These are phyloP conservation scores for Thielaviopsis euricoi DNA, from an alignment of 2,329 filamentous ascomycete species.

Conservation along the genomic window DNA sequence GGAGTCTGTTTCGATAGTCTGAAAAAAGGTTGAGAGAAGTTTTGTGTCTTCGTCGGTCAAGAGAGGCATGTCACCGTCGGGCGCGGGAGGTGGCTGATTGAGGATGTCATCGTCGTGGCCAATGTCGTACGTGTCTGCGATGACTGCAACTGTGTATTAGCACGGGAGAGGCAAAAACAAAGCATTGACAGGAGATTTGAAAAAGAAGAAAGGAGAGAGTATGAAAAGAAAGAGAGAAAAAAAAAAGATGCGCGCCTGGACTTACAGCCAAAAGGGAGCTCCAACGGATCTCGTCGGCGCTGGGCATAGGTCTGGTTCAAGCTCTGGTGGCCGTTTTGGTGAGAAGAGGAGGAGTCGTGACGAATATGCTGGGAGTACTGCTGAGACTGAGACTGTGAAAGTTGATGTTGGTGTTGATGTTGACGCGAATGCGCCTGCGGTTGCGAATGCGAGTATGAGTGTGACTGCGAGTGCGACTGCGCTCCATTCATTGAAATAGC, in stretches of 20 bases:
- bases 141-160: background rate
- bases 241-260: conserved; percentile 14
- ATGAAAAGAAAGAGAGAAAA: too few relatives aligned
- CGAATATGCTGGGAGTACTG: background rate
- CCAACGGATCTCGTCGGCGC: conserved; percentile 25
- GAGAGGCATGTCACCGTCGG: conserved; percentile 46
- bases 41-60: conserved; percentile 46
- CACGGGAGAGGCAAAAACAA: background rate
- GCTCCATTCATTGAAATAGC: conserved; percentile 9
- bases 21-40: conserved; percentile 41
- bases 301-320: background rate
- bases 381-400: background rate
- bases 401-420: background rate
- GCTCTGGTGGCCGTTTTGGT: background rate
- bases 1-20: conserved; percentile 33
- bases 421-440: background rate
- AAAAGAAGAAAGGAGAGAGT: too few relatives aligned
- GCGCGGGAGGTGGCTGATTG: conserved; percentile 37
- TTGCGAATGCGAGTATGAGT: background rate
- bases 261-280: conserved; percentile 53
- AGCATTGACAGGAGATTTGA: too few relatives aligned
- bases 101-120: conserved; percentile 13
- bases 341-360: background rate
- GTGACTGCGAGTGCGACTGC: conserved; percentile 1
- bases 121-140: conserved; percentile 27